Percentiles rank a stretch among this genome's conserved stretches.
Conservation (phyloP, 1,139 yeast genomes). For the Zygosaccharomyces sapae region DNA sequence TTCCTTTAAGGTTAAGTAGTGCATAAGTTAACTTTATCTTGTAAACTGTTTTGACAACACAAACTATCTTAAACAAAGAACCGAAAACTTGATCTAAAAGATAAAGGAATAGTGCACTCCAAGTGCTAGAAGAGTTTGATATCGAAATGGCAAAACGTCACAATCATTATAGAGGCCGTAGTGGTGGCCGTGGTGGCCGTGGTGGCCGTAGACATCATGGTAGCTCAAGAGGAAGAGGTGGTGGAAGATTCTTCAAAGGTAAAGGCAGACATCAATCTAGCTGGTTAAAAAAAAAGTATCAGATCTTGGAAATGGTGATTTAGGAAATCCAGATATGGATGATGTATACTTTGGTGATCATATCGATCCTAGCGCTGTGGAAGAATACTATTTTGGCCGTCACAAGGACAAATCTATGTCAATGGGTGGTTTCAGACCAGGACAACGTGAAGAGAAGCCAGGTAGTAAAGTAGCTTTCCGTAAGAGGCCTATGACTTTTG, state of each 20-base stretch:
- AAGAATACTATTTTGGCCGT: constrained; percentile 33
- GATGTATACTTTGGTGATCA: constrained; percentile 14
- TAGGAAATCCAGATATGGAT: constrained; percentile 16
- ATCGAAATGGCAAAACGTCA: constrained; percentile 31
- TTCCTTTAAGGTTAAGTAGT: too few species aligned
- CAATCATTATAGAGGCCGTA: constrained; percentile 30
- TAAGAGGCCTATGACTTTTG: constrained; percentile 59
- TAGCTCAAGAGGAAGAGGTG: constrained; percentile 24
- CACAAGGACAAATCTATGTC: constrained; percentile 28
- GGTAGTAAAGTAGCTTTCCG: constrained; percentile 49
- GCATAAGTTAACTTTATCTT: constrained; percentile 2
- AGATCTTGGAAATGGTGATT: constrained; percentile 38
- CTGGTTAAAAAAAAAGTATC: constrained; percentile 23
- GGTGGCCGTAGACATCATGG: constrained; percentile 33
- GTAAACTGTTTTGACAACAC: constrained; percentile 5
- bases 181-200: constrained; percentile 23
- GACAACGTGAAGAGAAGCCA: constrained; percentile 12
- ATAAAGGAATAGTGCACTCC: background rate
- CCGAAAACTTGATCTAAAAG: background rate
- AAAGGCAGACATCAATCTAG: constrained; percentile 12
- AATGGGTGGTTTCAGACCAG: constrained; percentile 33
- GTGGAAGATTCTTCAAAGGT: constrained; percentile 20
- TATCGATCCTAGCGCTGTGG: constrained; percentile 25
- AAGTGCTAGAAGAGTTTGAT: background rate
- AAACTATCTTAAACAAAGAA: constrained; percentile 3